Conservation (phyloP, 2,329 filamentous ascomycete species). For the Fusarium udum region DNA sequence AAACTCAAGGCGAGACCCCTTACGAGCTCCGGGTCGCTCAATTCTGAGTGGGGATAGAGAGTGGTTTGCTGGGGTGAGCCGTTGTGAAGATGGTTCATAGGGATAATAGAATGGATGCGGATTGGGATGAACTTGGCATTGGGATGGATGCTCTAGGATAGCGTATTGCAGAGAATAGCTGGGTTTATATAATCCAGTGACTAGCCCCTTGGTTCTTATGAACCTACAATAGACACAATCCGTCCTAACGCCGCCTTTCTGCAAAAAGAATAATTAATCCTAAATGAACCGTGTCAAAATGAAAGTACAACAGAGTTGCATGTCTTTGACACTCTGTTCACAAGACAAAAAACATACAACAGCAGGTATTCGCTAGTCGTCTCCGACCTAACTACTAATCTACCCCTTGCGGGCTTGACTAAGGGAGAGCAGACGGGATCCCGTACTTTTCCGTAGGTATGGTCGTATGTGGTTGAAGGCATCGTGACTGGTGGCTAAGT, state of each 20-base stretch:
- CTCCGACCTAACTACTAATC: slow-evolving; percentile 11
- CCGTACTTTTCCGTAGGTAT: slow-evolving; percentile 5
- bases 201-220: not conserved
- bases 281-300: not conserved
- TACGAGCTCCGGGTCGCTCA: not conserved
- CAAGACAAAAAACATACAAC: slow-evolving; percentile 9
- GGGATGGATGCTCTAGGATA: not conserved
- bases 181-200: not conserved
- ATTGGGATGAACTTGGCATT: not conserved
- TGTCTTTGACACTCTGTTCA: not conserved
- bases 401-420: slow-evolving; percentile 3
- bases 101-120: not conserved
- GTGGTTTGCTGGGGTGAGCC: not conserved
- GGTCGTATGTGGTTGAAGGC: not conserved
- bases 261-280: rapidly evolving
- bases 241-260: rapidly evolving
- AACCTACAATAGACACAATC: not conserved
- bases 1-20: not conserved
- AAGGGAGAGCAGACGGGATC: slow-evolving; percentile 12
- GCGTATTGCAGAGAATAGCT: not conserved
- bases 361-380: slow-evolving; percentile 8
- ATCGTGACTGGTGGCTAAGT: not conserved
- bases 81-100: not conserved
- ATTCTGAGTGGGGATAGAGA: not conserved
- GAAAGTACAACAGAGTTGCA: not conserved